Evolutionary conservation across 208 protist genomes (phyloP), one percentile per base, ranked within the genome.

Genomic region (Endotrypanum monterogeii): DNA sequence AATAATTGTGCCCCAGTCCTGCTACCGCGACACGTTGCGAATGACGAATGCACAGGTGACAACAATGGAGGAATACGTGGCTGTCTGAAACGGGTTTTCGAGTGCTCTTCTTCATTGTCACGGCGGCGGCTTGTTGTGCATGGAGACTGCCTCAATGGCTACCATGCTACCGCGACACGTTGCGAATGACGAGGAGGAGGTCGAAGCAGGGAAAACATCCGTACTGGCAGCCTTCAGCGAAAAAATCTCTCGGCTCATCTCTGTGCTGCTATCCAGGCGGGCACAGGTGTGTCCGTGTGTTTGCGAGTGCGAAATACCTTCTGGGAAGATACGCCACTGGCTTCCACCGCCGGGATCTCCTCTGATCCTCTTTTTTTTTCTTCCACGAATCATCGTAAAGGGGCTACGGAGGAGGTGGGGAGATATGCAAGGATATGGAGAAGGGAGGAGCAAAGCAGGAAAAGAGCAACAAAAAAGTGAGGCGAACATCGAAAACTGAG

Each of bases 61-160:
- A 8, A 67, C 75, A 48, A 82, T 92, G 58, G 88, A 94, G 73
- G 87, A 94, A 73, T 79, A 82, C 20, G 81, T 91, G 25, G 83
- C 77, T 23, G 77, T 87, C 18, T 92, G 83, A 77, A 18, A 18
- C n/a, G 46, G 60, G 39, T 7, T 8, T 46, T 20, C 23, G n/a
- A 7, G 23, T 62, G 57, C 28, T 62, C 30, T 9, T n/a, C 16
- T 25, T 23, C n/a, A 23, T 30, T 30, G 60, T 46, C 8, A 5
- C 44, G 20, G 28, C 18, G 11, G 58, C 37, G 32, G 32, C 11
- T 25, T 16, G 57, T 16, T 5, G 18, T 62, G 57, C 57, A 62
- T 14, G 5, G 0, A 62, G 57, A 5, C 28, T 32, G 57, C 37
- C 57, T 4, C 35, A 18, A 23, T 60, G 8, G 44, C 44, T 44